Evolutionary conservation across 768 basidiomycete species (phyloP), one percentile per base, ranked within the genome.

Genomic region (Boletellus sp.): DNA sequence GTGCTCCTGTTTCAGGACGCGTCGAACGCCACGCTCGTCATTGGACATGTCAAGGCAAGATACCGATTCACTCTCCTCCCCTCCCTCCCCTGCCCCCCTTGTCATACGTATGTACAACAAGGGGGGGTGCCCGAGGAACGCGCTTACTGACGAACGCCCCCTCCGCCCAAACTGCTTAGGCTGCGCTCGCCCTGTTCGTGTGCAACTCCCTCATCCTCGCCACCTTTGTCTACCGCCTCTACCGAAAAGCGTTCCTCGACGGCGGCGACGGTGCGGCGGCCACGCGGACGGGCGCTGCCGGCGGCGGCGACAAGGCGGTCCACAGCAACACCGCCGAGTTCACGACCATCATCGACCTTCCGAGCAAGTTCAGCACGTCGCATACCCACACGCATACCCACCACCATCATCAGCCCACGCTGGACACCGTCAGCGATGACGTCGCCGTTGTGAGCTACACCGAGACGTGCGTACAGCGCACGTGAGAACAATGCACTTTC

Each of bases 31-130:
- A 52, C 65, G 15, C 0, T 60, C 6, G 26, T 54, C 28, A 51
- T 67, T 19, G 65, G 51, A 15, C 63, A 65, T 31, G 16, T 50
- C 13, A 67, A 67, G 63, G 63, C 60, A 48, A 12, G 38, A 20
- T n/a, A 38, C 13, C 19, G 19, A 7, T 15, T 17, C 40, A 3
- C 15, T 16, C 17, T 1, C 36, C 3, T 38, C 11, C 20, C 23
- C n/a, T 28, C 5, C n/a, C 11, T 33, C 9, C 31, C 24, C 19
- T 23, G 12, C n/a, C 17, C 10, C 13, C 19, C 26, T n/a, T n/a
- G n/a, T n/a, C n/a, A n/a, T n/a, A n/a, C n/a, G n/a, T n/a, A n/a
- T n/a, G n/a, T n/a, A n/a, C n/a, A n/a, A n/a, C n/a, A n/a, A n/a
- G n/a, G n/a, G n/a, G n/a, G n/a, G n/a, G n/a, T n/a, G n/a, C n/a